A percentile compares a stretch with the other conserved stretches of the same genome.
These are phyloP conservation scores for Podaxis sp. DNA, from an alignment of 768 basidiomycete genomes.

Conservation along the genomic window DNA sequence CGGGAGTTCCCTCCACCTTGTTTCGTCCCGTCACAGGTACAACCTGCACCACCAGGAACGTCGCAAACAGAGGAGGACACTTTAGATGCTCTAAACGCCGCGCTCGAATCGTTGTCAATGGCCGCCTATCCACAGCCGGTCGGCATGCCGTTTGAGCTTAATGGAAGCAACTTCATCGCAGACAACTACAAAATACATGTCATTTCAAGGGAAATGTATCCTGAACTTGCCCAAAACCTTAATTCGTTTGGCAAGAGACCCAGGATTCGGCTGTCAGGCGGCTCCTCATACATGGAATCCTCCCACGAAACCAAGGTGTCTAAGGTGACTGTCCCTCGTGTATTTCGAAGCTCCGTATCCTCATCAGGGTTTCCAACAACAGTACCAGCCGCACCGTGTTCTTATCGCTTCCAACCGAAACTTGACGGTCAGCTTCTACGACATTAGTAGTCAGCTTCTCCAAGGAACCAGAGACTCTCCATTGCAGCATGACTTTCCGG, in stretches of 20 bases:
- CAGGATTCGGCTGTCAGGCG: not conserved
- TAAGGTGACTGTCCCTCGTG: conserved; percentile 40
- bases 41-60: not conserved
- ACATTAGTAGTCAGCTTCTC: conserved; percentile 68
- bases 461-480: conserved; percentile 40
- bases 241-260: not conserved
- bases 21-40: conserved; percentile 25
- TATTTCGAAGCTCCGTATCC: not conserved
- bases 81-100: not conserved
- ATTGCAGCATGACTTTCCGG: conserved; percentile 61
- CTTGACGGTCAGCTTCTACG: conserved; percentile 67
- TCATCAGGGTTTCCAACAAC: not conserved
- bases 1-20: conserved; percentile 70
- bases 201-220: conserved; percentile 3
- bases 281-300: conserved; percentile 1
- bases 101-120: not conserved
- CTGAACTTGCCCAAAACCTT: not conserved
- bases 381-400: conserved; percentile 66
- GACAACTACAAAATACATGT: not conserved
- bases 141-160: conserved; percentile 7
- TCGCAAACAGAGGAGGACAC: not conserved
- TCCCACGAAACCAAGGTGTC: conserved; percentile 26
- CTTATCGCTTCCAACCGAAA: conserved; percentile 64
- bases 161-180: not conserved
- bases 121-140: not conserved